Evolutionary conservation across 805 yeast species (phyloP).

Genomic region (Spathaspora arborariae): DNA sequence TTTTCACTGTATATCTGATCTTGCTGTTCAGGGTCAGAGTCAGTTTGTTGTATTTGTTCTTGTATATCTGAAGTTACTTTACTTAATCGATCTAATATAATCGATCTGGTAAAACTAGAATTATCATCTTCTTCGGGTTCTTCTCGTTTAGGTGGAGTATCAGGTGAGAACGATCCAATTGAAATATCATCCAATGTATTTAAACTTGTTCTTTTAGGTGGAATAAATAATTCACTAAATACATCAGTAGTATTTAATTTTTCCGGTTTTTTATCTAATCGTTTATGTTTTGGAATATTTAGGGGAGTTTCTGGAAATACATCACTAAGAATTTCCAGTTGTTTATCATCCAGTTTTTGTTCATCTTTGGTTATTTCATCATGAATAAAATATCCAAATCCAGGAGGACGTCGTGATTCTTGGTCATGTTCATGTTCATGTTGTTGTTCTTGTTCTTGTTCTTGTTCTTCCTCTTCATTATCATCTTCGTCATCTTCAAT

Average conservation of each 20-base stretch:
- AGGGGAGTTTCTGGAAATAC: conserved; percentile 34
- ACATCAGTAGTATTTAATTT: not conserved
- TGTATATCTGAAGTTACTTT: conserved; percentile 37
- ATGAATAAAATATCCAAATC: not conserved
- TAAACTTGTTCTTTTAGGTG: conserved; percentile 2
- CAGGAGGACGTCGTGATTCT: not conserved
- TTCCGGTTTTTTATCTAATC: not conserved
- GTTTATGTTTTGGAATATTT: conserved; percentile 23
- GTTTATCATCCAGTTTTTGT: not conserved
- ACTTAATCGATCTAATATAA: conserved; percentile 34
- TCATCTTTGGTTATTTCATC: not conserved
- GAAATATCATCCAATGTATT: conserved; percentile 18
- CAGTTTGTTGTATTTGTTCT: conserved; percentile 23
- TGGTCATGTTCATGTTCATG: not conserved
- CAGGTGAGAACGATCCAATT: conserved; percentile 37
- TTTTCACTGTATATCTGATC: conserved; percentile 11
- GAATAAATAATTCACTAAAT: conserved; percentile 4
- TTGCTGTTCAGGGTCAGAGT: conserved; percentile 7
- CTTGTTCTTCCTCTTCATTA: conserved; percentile 14
- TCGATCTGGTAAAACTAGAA: conserved; percentile 27
- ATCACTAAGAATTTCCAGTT: conserved; percentile 42
- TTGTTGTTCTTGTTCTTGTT: not conserved
- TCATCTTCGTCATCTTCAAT: conserved; percentile 15
- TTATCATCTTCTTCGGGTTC: conserved; percentile 7
- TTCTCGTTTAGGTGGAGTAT: conserved; percentile 22